Percentiles rank a stretch among this genome's conserved stretches.
Conservation (phyloP, 139 green algal species). For the Chlamydomonas schloesseri region DNA sequence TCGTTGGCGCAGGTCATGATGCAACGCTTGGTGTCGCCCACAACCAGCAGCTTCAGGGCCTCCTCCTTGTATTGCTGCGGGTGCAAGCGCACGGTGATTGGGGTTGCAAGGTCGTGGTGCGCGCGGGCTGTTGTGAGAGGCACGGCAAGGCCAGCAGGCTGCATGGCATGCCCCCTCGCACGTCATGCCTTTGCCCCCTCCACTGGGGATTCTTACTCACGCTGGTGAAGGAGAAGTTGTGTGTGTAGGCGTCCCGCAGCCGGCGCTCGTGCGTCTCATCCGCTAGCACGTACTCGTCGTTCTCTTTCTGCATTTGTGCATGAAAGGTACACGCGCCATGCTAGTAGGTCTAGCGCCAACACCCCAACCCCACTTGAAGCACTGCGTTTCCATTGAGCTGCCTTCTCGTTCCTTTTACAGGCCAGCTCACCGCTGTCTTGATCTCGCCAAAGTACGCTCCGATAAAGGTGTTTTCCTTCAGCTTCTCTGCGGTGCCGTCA, state of each 20-base stretch:
- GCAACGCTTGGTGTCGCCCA: slow-evolving; percentile 8
- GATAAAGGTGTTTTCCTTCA: neutral
- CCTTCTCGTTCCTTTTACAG: too few species aligned
- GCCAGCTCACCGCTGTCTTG: slow-evolving; percentile 2
- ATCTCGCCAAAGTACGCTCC: neutral
- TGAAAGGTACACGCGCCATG: too few species aligned
- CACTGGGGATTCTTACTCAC: too few species aligned
- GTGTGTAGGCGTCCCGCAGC: slow-evolving; percentile 13
- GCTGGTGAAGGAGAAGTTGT: neutral
- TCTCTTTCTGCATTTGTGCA: neutral
- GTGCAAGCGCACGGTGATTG: too few species aligned
- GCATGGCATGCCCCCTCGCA: too few species aligned
- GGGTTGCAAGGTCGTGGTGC: too few species aligned
- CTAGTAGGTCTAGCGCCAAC: too few species aligned
- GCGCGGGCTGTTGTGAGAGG: too few species aligned
- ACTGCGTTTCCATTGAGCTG: too few species aligned
- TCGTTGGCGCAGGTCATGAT: slow-evolving; percentile 31
- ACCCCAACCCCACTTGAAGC: too few species aligned
- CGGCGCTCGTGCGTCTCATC: slow-evolving; percentile 1
- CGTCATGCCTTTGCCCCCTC: too few species aligned
- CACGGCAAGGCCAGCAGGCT: too few species aligned
- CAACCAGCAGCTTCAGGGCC: neutral
- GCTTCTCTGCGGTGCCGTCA: neutral
- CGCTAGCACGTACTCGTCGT: neutral
- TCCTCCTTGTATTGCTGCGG: neutral